These are phyloP conservation scores for Leptodermis oblonga DNA, from an alignment of 257 asterid genomes.

Conservation along the genomic window DNA sequence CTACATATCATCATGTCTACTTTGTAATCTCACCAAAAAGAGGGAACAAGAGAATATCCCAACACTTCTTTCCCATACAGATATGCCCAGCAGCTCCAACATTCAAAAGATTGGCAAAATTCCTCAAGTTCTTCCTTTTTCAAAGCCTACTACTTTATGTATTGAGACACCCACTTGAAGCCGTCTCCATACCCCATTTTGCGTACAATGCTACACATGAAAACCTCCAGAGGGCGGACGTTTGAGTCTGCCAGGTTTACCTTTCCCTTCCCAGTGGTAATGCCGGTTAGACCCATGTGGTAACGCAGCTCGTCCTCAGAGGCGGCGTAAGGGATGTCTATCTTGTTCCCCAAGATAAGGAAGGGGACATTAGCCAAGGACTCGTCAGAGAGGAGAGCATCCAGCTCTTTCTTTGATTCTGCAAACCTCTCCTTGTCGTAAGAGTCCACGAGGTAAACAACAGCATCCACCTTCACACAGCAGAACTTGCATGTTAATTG, in stretches of 20 bases:
- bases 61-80: conserved; percentile 23
- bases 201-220: conserved; percentile 90
- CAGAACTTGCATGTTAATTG: conserved; percentile 10
- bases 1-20: conserved; percentile 10
- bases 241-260: conserved; percentile 64
- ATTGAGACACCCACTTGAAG: conserved; percentile 78
- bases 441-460: conserved; percentile 71
- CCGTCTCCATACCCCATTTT: conserved; percentile 94
- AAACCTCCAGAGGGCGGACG: conserved; percentile 69
- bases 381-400: conserved; percentile 74
- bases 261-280: conserved; percentile 79
- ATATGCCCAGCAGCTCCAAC: conserved; percentile 17
- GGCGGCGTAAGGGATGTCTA: conserved; percentile 77
- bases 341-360: conserved; percentile 79
- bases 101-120: conserved; percentile 14
- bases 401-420: conserved; percentile 77
- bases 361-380: conserved; percentile 69
- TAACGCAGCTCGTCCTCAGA: conserved; percentile 73
- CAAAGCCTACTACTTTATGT: conserved; percentile 41
- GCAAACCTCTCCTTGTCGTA: conserved; percentile 77
- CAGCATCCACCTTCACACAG: conserved; percentile 70
- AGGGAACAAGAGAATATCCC: conserved; percentile 26
- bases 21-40: conserved; percentile 17
- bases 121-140: conserved; percentile 2
- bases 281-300: conserved; percentile 56